Evolutionary conservation across 768 basidiomycete species (phyloP), one percentile per base, ranked within the genome.

Genomic region (Russula griseocarnosa): DNA sequence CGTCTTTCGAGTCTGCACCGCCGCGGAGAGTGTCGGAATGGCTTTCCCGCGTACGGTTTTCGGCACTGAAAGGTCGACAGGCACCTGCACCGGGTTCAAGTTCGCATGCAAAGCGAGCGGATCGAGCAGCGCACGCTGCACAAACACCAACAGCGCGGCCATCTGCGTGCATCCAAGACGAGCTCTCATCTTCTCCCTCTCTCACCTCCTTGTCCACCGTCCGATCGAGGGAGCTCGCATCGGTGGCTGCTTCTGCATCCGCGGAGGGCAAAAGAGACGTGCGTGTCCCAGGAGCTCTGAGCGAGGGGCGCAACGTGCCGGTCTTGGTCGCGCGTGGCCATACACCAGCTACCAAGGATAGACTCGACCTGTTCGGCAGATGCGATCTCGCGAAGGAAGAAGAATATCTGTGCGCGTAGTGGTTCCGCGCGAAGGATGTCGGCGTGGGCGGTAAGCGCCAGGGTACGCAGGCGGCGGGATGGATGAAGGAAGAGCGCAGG

Each of bases 401-500:
- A 75, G 18, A 85, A 67, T 5, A 88, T 74, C 50, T 82, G 81
- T 38, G 79, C 74, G 47, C 80, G 75, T 47, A 84, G 72, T 30
- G 75, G 61, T 0, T 81, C 73, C 3, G 89, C 79, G 3, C 80
- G 79, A 2, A 95, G 79, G 14, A 97, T 76, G 8, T 84, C 80
- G 0, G 81, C 70, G 67, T 96, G 92, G 3, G 90, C 72, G 0
- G 78, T 78, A 46, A 82, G 83, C 32, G 85, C 80, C 5, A 84
- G 80, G 32, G 79, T 72, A 11, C 86, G 87, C 53, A 94, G 79
- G 47, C 91, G 85, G 38, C 92, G 84, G 10, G 88, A 86, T 0
- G 92, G 84, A 67, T 95, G 91, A 36, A 91, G 77, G 58, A 93
- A 84, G 18, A 97, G 79, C 0, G 87, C 79, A 0, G 94, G 86